Evolutionary conservation across 2,329 filamentous ascomycete species (phyloP), one percentile per base, ranked within the genome.

Genomic region (Colletotrichum acutatum): DNA sequence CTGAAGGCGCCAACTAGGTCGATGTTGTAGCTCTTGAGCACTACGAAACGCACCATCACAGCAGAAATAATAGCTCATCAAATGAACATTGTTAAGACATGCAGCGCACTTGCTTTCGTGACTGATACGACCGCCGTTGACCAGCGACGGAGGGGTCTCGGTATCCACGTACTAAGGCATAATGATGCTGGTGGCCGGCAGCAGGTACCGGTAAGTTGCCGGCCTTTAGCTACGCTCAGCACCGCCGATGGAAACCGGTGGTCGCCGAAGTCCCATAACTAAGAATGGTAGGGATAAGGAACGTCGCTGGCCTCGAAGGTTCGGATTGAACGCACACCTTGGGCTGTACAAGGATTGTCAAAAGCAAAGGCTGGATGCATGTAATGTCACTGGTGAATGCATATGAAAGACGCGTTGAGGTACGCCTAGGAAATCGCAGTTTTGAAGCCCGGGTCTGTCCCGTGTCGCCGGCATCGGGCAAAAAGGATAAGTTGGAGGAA

Each of bases 1-100:
- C 60, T 71, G 57, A 53, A 19, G 67, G 70, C 59, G 46, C 42
- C 28, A 49, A 49, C 28, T 11, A 53, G 53, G 53, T 58, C 56
- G 53, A 60, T 54, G n/a, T 24, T 46, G 26, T 37, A 49, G 54
- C 64, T 52, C 57, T 56, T 49, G 34, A 56, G 24, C 54, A 61
- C 70, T 61, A 60, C 61, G 61, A 32, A 60, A 49, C 62, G 32
- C 53, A 65, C 22, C 7, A 65, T 65, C 56, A 26, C 52, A 34
- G 61, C 60, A 60, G 57, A 46, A 54, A 26, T 72, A 72, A 72
- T 72, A 65, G 65, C 69, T 62, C 58, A 68, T 68, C 37, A 49
- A 69, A 59, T 12, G 52, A 49, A 49, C 42, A 22, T 49, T 58
- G 52, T 24, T 61, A 61, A 28, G 37, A 32, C 14, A 32, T 49